Evolutionary conservation across 2,329 filamentous ascomycete genomes (phyloP), one percentile per base, ranked within the genome.

Genomic region (Decorospora gaudefroyi): DNA sequence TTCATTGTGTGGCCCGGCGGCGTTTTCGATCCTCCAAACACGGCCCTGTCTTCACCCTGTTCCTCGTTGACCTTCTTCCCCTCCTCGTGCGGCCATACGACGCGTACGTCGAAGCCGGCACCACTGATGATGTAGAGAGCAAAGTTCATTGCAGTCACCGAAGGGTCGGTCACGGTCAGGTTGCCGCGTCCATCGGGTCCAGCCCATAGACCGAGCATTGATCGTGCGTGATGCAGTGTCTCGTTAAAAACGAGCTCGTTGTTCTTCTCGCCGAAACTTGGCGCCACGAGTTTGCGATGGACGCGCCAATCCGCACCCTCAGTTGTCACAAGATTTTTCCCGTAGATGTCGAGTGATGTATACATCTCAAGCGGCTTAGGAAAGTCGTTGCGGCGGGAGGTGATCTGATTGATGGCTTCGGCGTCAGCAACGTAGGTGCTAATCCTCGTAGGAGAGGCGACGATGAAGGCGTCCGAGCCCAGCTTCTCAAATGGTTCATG

Each of bases 181-280:
- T 60, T 62, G 4, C 57, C 61, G 8, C 27, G 34, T 1, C 59
- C 62, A 39, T 57, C 55, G 6, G 52, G 34, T 10, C 61, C 57
- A 12, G 58, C 59, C 68, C 67, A 71, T 9, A 68, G 49, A 5
- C 53, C 48, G 16, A 69, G 53, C 7, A 70, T 42, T 8, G 64
- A 62, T 42, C 57, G 53, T 0, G 85, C 80, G 71, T 91, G 87
- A 43, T 75, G 71, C 42, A 86, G 73, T 1, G 79, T 77, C 63
- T 88, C 84, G 6, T 71, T 72, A 68, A 84, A 88, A 1, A 87
- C 83, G 17, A 87, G 66, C 10, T 78, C 75, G 43, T 88, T 85
- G 66, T 89, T 91, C 70, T 79, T 83, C 72, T 92, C 88, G 44
- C 85, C 88, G 68, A 92, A 91, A 3, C 82, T 82, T 0, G 86